phyloP scores from a whole-genome alignment of 2,329 filamentous ascomycete genomes.

The Beauveria scarabaeidicola region DNA sequence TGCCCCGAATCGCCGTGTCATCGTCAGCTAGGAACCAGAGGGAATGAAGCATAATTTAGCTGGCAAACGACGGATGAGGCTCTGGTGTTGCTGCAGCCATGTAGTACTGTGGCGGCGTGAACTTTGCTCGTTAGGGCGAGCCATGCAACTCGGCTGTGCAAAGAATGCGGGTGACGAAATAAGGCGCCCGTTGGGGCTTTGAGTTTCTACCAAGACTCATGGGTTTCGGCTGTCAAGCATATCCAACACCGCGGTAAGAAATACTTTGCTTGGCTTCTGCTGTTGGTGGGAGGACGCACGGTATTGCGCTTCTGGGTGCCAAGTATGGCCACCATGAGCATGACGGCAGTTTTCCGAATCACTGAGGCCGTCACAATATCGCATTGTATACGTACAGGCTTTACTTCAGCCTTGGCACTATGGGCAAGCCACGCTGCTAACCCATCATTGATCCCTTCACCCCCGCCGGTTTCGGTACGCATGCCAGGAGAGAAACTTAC shows the following conservation, averaged over 20 bases:
- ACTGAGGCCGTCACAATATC: not conserved
- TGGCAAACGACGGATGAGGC: not conserved
- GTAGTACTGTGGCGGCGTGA: not conserved
- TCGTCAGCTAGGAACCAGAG: not conserved
- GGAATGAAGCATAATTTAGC: not conserved
- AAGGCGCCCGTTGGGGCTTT: not conserved
- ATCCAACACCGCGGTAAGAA: not conserved
- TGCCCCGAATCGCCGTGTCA: not conserved
- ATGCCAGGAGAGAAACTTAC: not conserved
- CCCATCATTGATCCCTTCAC: not conserved
- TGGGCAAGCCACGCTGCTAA: not conserved
- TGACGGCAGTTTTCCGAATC: not conserved
- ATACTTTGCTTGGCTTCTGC: not conserved
- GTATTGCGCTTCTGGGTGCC: not conserved
- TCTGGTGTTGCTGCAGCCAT: not conserved
- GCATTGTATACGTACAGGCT: not conserved
- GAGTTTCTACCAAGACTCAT: not conserved
- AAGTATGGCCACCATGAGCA: not conserved
- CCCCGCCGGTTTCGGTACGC: not conserved
- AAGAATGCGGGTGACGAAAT: conserved; percentile 6
- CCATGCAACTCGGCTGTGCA: not conserved
- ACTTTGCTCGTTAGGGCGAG: not conserved
- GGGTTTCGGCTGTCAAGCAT: not conserved
- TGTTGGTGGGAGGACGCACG: not conserved
- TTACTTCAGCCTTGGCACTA: not conserved